phyloP scores from a whole-genome alignment of 768 basidiomycete genomes.

The Leccinellum rugosiceps region DNA sequence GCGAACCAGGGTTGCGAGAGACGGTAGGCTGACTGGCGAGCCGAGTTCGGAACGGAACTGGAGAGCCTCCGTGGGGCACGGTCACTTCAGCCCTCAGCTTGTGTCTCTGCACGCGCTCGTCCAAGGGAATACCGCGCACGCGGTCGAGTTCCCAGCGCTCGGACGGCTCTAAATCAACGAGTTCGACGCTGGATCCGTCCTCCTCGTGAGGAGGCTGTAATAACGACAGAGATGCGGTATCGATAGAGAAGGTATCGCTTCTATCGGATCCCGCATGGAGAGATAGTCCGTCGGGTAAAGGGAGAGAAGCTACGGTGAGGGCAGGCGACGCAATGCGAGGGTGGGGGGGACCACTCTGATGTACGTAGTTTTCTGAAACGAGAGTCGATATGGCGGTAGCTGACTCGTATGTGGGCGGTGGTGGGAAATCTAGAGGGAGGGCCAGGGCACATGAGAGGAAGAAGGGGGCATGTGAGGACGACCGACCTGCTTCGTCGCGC shows the following conservation, averaged over 20 bases:
- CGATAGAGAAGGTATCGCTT: slow-evolving; percentile 22
- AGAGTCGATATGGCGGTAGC: slow-evolving; percentile 42
- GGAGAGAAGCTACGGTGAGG: slow-evolving; percentile 26
- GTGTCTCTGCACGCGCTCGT: slow-evolving; percentile 38
- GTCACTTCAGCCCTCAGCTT: slow-evolving; percentile 32
- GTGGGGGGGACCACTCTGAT: slow-evolving; percentile 25
- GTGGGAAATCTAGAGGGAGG: slow-evolving; percentile 51
- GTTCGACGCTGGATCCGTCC: slow-evolving; percentile 49
- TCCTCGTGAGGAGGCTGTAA: slow-evolving; percentile 35
- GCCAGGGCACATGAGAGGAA: slow-evolving; percentile 26
- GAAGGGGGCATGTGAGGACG: background rate
- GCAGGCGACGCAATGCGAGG: slow-evolving; percentile 23
- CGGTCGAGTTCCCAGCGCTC: slow-evolving; percentile 45
- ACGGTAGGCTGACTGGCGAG: slow-evolving; percentile 28
- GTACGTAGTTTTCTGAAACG: slow-evolving; percentile 39
- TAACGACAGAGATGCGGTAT: slow-evolving; percentile 15
- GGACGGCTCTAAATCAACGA: slow-evolving; percentile 47
- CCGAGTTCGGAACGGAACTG: slow-evolving; percentile 29
- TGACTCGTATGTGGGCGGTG: slow-evolving; percentile 71
- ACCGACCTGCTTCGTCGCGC: slow-evolving; percentile 32
- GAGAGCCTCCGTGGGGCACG: slow-evolving; percentile 11
- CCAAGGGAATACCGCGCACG: slow-evolving; percentile 39
- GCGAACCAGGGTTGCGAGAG: slow-evolving; percentile 25
- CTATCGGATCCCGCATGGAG: slow-evolving; percentile 19
- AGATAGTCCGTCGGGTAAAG: slow-evolving; percentile 8